These are phyloP conservation scores for Aspergillus brasiliensis DNA, from an alignment of 2,329 filamentous ascomycete genomes.

Conservation along the genomic window DNA sequence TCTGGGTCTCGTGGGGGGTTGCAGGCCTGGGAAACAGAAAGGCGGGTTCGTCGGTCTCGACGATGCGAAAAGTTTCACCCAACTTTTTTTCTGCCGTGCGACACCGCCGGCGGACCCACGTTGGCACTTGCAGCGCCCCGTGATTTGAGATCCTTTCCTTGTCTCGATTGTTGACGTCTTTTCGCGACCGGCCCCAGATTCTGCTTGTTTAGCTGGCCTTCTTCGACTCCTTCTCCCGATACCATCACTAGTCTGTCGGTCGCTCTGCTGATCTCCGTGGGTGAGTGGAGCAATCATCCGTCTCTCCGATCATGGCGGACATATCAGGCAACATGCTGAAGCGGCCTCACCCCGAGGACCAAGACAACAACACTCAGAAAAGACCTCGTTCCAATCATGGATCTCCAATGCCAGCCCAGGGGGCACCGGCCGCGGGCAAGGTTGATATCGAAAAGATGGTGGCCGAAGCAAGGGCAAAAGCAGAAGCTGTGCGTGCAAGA, in stretches of 20 bases:
- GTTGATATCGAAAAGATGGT: conserved; percentile 52
- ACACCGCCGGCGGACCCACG: conserved; percentile 32
- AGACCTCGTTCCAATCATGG: conserved; percentile 54
- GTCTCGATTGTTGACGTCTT: conserved; percentile 1
- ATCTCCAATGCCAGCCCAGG: conserved; percentile 47
- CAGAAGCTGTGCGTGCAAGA: conserved; percentile 51
- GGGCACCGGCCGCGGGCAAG: conserved; percentile 36
- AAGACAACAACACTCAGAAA: conserved; percentile 49
- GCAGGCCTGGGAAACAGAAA: conserved; percentile 24
- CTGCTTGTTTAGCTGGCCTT: not conserved
- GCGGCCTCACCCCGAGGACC: conserved; percentile 52
- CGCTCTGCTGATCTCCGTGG: conserved; percentile 9
- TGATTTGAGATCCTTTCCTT: conserved; percentile 13
- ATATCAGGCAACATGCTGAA: conserved; percentile 48
- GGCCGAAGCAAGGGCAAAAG: conserved; percentile 51
- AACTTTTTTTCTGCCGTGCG: conserved; percentile 43
- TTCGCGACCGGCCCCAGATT: not conserved
- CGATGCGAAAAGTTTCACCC: conserved; percentile 36
- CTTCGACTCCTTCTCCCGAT: not conserved
- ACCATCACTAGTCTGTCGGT: not conserved
- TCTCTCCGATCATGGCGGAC: conserved; percentile 43
- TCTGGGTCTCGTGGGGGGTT: conserved; percentile 16
- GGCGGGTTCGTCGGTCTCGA: conserved; percentile 33
- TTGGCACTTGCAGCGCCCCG: conserved; percentile 11
- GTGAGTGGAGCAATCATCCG: conserved; percentile 13